Percentiles rank a stretch among this genome's conserved stretches.
phyloP scores from a whole-genome alignment of 495 filamentous ascomycete genomes.

The Aspergillus conjunctus region DNA sequence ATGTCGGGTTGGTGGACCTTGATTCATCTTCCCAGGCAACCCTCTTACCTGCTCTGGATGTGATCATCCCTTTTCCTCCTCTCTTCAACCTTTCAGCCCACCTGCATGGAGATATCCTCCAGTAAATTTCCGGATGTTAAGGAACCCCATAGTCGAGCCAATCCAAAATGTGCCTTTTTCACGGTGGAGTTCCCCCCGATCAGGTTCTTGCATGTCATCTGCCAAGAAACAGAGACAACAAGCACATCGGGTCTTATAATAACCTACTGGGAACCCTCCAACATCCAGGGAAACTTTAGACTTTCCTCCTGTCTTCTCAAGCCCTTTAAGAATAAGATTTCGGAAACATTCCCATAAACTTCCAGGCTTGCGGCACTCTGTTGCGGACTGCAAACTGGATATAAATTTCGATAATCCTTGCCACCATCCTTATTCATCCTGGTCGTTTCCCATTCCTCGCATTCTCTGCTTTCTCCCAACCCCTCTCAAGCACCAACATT shows the following conservation, averaged over 20 bases:
- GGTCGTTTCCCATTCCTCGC: neutral
- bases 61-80: neutral
- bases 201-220: neutral
- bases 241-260: neutral
- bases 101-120: neutral
- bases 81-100: neutral
- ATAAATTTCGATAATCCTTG: slow-evolving; percentile 5
- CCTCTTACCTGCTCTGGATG: neutral
- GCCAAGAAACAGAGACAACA: neutral
- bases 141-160: neutral
- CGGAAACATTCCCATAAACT: neutral
- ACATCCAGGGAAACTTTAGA: neutral
- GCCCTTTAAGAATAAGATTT: slow-evolving; percentile 1
- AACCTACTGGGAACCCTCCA: neutral
- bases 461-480: neutral
- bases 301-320: neutral
- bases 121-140: neutral
- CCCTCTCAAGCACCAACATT: slow-evolving; percentile 1
- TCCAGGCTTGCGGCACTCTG: slow-evolving; percentile 4
- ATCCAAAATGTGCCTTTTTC: neutral
- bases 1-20: too few relatives aligned
- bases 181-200: neutral
- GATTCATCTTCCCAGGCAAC: neutral
- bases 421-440: slow-evolving; percentile 13
- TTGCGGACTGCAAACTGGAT: neutral